Conservation (phyloP, 805 yeast genomes). For the Metschnikowia kunwiensis region DNA sequence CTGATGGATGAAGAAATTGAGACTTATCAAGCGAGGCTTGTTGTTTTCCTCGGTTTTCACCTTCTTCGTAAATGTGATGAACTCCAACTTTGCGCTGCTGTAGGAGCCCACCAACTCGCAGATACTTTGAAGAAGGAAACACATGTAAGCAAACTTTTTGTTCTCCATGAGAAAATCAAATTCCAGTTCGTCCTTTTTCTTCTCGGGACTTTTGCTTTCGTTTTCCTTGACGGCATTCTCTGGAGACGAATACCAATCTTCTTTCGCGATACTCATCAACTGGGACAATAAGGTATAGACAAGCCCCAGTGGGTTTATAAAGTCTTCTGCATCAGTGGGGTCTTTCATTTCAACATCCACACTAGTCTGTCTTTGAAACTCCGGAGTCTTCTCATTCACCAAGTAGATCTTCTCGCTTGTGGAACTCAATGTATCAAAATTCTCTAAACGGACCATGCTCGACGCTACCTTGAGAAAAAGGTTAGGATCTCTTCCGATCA, state of each 20-base stretch:
- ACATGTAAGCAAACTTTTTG: slow-evolving; percentile 58
- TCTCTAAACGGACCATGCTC: slow-evolving; percentile 41
- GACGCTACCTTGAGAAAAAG: slow-evolving; percentile 46
- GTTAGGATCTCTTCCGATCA: slow-evolving; percentile 49
- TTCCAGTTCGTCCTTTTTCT: slow-evolving; percentile 12
- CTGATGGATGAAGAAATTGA: slow-evolving; percentile 75
- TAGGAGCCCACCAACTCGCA: slow-evolving; percentile 76
- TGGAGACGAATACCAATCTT: slow-evolving; percentile 33
- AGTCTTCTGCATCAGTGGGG: slow-evolving; percentile 12
- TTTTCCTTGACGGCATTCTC: slow-evolving; percentile 1
- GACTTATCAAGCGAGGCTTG: slow-evolving; percentile 73
- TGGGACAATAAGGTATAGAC: slow-evolving; percentile 63
- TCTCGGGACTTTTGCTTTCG: slow-evolving; percentile 2
- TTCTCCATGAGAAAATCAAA: slow-evolving; percentile 39
- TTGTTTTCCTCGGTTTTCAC: slow-evolving; percentile 31
- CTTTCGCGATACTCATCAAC: slow-evolving; percentile 47
- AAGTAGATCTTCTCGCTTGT: slow-evolving; percentile 23
- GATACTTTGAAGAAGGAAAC: slow-evolving; percentile 64
- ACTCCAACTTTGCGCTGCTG: slow-evolving; percentile 76
- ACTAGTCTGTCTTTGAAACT: not conserved
- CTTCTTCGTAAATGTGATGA: slow-evolving; percentile 72
- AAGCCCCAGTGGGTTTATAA: slow-evolving; percentile 47
- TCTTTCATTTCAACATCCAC: slow-evolving; percentile 31
- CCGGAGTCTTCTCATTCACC: slow-evolving; percentile 3
- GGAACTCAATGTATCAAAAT: slow-evolving; percentile 37